Base-by-base conservation (phyloP, 2,329 filamentous ascomycete species). In the Ambrosiella cleistominuta region DNA sequence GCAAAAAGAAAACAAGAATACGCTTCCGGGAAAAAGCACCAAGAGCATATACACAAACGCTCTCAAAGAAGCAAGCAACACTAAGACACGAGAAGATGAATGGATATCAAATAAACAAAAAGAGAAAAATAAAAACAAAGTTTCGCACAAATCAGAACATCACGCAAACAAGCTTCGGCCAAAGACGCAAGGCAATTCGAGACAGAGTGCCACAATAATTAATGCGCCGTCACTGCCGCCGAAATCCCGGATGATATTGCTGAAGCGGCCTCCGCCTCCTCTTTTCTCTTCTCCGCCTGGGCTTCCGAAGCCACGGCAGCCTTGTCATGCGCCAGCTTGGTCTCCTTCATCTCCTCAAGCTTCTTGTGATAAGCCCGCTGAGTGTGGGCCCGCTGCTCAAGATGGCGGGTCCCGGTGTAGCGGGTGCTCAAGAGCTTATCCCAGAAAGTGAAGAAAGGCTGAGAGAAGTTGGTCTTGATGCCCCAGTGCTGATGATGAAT, bases 401-500 rank as follows among this genome's bases (percentile, higher is more conserved):
- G 66, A 47, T 65, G 64, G 13, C 74, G 74, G 60, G 75, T 82
- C 54, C 87, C 88, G 61, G 78, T 81, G 83, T 89, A 96, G 70
- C 81, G 85, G 27, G 93, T 98, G 56, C 83, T 82, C 19, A 95
- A 74, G 36, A 89, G 67, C 52, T 79, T 76, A 68, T 98, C 93
- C 88, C 93, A 97, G 72, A 96, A 89, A 53, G 86, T 96, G 72
- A 97, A 96, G 73, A 90, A 94, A 2, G 88, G 88, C 70, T 94
- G 88, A 4, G 83, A 85, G 69, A 88, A 94, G 72, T 94, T 94
- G 63, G 85, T 86, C 78, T 97, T 98, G 77, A 98, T 95, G 59
- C 93, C 93, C 90, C 91, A 97, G 70, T 87, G 94, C 72, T 98
- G 93, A 72, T 98, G 93, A 71, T 98, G 93, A 60, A 98, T 91